Evolutionary conservation across 1,284 basidiomycete species (phyloP), one percentile per base, ranked within the genome.

Genomic region (Boletus putidus): DNA sequence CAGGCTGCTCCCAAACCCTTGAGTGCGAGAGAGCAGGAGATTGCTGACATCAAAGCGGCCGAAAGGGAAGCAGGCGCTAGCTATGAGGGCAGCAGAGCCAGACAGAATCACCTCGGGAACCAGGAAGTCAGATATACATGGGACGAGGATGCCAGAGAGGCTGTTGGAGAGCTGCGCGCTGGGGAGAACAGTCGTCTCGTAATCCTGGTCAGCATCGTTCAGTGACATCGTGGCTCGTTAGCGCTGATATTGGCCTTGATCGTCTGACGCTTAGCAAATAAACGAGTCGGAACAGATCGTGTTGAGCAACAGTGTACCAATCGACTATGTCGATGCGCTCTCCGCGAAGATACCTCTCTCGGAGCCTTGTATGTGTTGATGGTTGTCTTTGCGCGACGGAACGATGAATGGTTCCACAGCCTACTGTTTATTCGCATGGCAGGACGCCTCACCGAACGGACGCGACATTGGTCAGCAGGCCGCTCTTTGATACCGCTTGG

Each of bases 351-450:
- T 91, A 46, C 87, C 88, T 15, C 53, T 70, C 23, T 79, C 80
- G 14, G 83, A 88, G 36, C 81, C 83, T 49, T 75, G 83, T 82
- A 65, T 48, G 78, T 66, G 10, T 42, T 31, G 23, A 21, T 47
- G 33, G 21, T n/a, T 35, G 15, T 53, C 57, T 59, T 53, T 51
- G 58, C 11, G 66, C 46, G 16, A 43, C 3, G n/a, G 35, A 11
- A 39, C 23, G 23, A 35, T 43, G 51, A 16, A 60, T 21, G 52
- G 23, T 42, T 15, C 15, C 18, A 20, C 78, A 80, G 85, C 79
- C 47, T 94, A 85, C 71, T 85, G 86, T 11, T 82, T 95, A 70
- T 91, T 91, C 67, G 85, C 86, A 2, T 92, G 87, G 87, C 78
- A 83, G 57, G 78, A 85, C 66, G 64, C 75, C 12, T 70, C 78